Evolutionary conservation across 768 basidiomycete genomes (phyloP), one percentile per base, ranked within the genome.

Genomic region (Favolaschia claudopus): DNA sequence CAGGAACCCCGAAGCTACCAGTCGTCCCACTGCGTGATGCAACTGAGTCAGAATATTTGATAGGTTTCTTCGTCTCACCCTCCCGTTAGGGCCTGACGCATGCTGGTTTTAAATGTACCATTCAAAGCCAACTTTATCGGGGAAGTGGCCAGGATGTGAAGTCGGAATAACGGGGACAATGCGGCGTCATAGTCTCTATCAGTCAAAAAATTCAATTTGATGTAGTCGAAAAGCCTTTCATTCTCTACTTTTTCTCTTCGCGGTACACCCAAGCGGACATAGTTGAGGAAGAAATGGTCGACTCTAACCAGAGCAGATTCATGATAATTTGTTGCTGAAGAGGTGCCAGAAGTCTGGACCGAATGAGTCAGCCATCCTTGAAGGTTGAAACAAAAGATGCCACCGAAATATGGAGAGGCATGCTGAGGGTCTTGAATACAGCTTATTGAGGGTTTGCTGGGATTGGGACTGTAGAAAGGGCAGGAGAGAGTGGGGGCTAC

Each of bases 381-480:
- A 28, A 51, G 39, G 53, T 48, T n/a, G 44, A 39, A 49, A 29
- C 7, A 42, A 24, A 49, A 59, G 33, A 45, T 71, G 79, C 62
- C 60, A 93, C 91, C 95, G 86, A 75, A 95, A 95, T 73, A 97
- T 88, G 24, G 92, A 89, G 48, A 97, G 84, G 75, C 94, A 95
- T 77, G 91, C 89, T 3, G 93, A 94, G 9, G 95, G 93, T 17
- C 86, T 82, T 67, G 89, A 86, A 69, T 95, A 97, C 46, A 97
- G 78, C 24, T 93, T 84, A 19, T 85, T 87, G 47, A 96, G 74
- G 12, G 89, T 87, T 57, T 82, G 87, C 71, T 92, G 90, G 0
- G 91, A 89, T 68, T 95, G 92, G 0, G 86, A 83, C 58, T 91
- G 88, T 25, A 96, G 79, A 75, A 95, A 95, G 0, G 91, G 87